Percentiles rank a stretch among this genome's conserved stretches.
These are phyloP conservation scores for Candida coquimbonensis DNA, from an alignment of 805 yeast genomes.

Conservation along the genomic window DNA sequence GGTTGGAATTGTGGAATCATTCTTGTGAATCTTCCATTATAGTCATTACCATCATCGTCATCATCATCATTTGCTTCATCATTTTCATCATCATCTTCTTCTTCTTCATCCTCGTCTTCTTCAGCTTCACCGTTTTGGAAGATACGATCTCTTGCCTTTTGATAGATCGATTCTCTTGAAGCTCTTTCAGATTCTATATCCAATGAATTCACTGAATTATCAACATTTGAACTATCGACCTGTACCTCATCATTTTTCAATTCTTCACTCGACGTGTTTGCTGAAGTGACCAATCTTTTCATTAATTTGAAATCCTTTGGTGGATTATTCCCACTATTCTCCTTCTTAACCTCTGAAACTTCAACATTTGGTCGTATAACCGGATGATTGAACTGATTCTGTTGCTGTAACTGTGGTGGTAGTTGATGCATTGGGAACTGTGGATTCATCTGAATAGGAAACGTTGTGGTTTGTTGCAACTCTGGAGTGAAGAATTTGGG, in stretches of 20 bases:
- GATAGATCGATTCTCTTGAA: conserved; percentile 37
- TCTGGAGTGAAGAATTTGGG: conserved; percentile 14
- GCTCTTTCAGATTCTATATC: conserved; percentile 29
- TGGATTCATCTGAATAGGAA: background rate
- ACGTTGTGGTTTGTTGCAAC: conserved; percentile 6
- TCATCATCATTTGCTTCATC: background rate
- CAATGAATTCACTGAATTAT: background rate
- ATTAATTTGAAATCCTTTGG: conserved; percentile 19
- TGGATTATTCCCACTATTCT: background rate
- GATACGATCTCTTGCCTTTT: conserved; percentile 32
- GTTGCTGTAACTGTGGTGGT: background rate
- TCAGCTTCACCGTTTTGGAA: conserved; percentile 27
- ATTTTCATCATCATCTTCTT: conserved; percentile 12
- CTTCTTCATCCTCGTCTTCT: conserved; percentile 22
- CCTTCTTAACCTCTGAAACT: background rate
- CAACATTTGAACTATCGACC: background rate
- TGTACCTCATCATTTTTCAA: background rate
- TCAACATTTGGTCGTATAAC: background rate
- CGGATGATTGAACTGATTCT: no score
- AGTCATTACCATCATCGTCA: background rate
- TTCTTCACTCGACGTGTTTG: background rate
- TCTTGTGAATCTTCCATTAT: background rate
- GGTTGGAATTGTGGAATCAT: conserved; percentile 1
- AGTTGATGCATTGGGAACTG: background rate
- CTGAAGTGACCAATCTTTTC: conserved; percentile 14